Evolutionary conservation across 1,284 basidiomycete species (phyloP).

Genomic region (Waitea zeae): DNA sequence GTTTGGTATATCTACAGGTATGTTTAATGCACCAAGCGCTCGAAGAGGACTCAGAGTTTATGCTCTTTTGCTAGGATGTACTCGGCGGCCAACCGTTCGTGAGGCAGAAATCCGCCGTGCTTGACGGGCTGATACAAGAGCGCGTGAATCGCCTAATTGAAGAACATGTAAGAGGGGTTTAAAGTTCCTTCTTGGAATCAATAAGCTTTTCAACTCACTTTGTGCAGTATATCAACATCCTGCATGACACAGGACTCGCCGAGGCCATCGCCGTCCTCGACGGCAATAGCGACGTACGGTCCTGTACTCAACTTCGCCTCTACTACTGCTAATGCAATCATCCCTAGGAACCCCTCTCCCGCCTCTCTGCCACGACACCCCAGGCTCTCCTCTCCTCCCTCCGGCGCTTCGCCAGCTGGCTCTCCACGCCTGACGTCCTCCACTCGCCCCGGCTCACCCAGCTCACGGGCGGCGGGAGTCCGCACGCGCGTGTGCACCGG

Average conservation of each 20-base stretch:
- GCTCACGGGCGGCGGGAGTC: conserved; percentile 45
- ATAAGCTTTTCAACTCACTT: conserved; percentile 2
- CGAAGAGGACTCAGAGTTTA: too few species aligned
- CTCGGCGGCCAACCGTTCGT: conserved; percentile 67
- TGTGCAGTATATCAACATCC: conserved; percentile 49
- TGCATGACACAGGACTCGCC: conserved; percentile 61
- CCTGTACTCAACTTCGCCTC: neutral
- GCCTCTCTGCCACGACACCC: conserved; percentile 37
- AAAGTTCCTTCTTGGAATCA: neutral
- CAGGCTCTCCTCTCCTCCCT: conserved; percentile 34
- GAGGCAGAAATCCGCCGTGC: conserved; percentile 31
- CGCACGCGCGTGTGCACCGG: conserved; percentile 59
- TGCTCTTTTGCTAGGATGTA: conserved; percentile 29
- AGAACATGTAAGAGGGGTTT: conserved; percentile 57
- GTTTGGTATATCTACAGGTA: conserved; percentile 64
- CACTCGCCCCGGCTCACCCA: conserved; percentile 64
- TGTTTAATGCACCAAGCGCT: conserved; percentile 9
- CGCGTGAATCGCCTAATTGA: conserved; percentile 52
- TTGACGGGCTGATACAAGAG: conserved; percentile 47
- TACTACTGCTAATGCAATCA: neutral
- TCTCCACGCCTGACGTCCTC: conserved; percentile 52
- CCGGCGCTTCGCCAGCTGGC: conserved; percentile 46
- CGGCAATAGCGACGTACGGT: conserved; percentile 17
- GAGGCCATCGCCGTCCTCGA: conserved; percentile 42
- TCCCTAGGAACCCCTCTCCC: conserved; percentile 53